Percentiles rank a stretch among this genome's conserved stretches.
Conservation (phyloP, 176 grass and related monocot genomes). For the Bolboschoenus planiculmis region DNA sequence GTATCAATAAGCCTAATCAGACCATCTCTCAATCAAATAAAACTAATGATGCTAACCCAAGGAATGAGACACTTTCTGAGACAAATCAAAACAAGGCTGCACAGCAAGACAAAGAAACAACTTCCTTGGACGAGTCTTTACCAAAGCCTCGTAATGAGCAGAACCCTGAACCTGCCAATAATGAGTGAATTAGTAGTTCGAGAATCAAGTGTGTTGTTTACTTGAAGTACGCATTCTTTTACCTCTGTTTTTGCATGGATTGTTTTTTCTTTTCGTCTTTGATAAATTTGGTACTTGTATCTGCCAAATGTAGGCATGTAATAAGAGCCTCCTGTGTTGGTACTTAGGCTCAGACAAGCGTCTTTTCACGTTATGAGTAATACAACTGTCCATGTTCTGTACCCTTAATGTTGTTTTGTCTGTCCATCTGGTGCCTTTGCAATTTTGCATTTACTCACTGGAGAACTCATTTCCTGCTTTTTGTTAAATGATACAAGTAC, state of each 20-base stretch:
- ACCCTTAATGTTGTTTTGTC: background rate
- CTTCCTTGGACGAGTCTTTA: background rate
- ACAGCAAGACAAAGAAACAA: background rate
- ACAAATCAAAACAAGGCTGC: background rate
- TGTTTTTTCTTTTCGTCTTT: background rate
- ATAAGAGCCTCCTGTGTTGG: slow-evolving; percentile 17
- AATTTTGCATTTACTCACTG: background rate
- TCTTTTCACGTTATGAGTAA: background rate
- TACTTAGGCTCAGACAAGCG: slow-evolving; percentile 11
- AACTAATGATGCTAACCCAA: background rate
- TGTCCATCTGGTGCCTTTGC: background rate
- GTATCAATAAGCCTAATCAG: background rate
- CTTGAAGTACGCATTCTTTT: background rate
- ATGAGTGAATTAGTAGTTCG: background rate
- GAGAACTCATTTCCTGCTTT: background rate
- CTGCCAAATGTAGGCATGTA: background rate
- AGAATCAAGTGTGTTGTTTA: background rate
- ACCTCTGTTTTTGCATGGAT: background rate
- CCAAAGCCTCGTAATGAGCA: background rate
- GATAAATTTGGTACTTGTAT: background rate
- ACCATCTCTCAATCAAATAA: background rate
- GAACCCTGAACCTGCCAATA: background rate
- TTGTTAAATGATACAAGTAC: background rate
- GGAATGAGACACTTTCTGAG: background rate
- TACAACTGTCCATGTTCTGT: background rate